phyloP scores from a whole-genome alignment of 208 protist genomes.

The Crithidia mellificae region DNA sequence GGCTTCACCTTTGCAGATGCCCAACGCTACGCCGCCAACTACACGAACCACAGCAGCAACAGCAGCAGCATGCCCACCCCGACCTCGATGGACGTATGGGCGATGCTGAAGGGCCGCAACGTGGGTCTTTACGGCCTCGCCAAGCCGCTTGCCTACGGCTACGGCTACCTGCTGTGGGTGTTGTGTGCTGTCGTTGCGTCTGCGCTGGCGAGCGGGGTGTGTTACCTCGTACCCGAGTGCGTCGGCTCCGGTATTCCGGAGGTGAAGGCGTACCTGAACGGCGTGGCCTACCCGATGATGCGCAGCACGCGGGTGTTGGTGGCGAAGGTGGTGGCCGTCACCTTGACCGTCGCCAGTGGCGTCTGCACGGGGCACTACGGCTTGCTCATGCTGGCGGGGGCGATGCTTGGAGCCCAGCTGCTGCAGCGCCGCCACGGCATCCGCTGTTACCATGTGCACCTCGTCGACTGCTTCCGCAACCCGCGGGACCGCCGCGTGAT shows the following conservation, averaged over 20 bases:
- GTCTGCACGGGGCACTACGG: constrained; percentile 54
- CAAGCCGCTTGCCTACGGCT: constrained; percentile 26
- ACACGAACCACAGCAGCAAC: not conserved
- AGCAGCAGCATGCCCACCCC: too few species aligned
- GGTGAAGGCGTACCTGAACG: constrained; percentile 60
- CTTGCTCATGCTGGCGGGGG: constrained; percentile 43
- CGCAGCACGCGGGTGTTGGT: constrained; percentile 39
- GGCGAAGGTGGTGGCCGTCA: constrained; percentile 39
- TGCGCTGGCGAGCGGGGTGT: constrained; percentile 39
- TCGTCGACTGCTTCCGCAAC: constrained; percentile 65
- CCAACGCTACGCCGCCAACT: constrained; percentile 22
- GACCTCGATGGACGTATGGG: constrained; percentile 39
- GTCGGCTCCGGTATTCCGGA: constrained; percentile 47
- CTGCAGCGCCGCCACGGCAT: constrained; percentile 43
- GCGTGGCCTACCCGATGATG: constrained; percentile 50
- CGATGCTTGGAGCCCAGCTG: constrained; percentile 56
- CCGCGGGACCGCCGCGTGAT: constrained; percentile 54
- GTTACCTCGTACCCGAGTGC: constrained; percentile 42
- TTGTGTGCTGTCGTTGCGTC: constrained; percentile 37
- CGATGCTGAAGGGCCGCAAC: constrained; percentile 32
- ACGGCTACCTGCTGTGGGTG: constrained; percentile 40
- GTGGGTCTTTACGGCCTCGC: constrained; percentile 31
- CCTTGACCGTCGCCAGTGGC: constrained; percentile 49
- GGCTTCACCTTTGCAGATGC: constrained; percentile 35
- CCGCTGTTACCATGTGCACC: constrained; percentile 47